Evolutionary conservation across 1,284 basidiomycete genomes (phyloP), one percentile per base, ranked within the genome.

Genomic region (Moesziomyces antarcticus): DNA sequence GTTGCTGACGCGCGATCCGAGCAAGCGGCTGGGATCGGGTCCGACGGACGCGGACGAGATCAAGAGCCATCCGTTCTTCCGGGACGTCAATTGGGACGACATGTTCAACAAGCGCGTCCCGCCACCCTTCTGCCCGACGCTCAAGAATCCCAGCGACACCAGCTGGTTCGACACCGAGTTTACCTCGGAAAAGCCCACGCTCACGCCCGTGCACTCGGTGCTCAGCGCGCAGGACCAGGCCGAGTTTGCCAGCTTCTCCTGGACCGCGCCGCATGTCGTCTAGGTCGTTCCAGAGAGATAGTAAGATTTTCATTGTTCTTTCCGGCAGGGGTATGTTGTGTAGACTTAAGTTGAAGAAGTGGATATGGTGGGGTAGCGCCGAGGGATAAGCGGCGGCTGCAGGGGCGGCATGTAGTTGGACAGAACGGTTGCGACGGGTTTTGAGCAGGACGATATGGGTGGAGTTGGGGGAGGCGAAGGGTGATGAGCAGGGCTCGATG

Each of bases 21-120:
- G 85, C 25, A 91, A 92, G 47, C 92, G 97, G 68, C 88, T 99
- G n/a, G 97, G 97, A 24, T 92, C 94, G n/a, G 91, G 91, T 10
- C 92, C 94, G 78, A 89, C 89, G 51, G 97, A 99, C 80, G 97
- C 97, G 0, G 93, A 94, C 79, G 97, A 98, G 80, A 97, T 99
- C 87, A 99, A 99, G 87, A 88, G 89, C 64, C 97, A 99, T 85
- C 90, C 94, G 14, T 99, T 99, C 89, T 99, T 99, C 89, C 93
- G 94, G 84, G 96, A 98, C 82, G 92, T 97, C 71, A 97, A 88
- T 86, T 99, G 93, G 86, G 94, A 98, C 79, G 95, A 97, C 84
- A 92, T 99, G 41, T 86, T 97, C 76, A 88, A 97, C 87, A 99
- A 99, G 86, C 92, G 94, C 56, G 94, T 98, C 77, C 94, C 95